Percentiles rank a stretch among this genome's conserved stretches.
Conservation (phyloP, 176 grass and related monocot genomes). For the Oryza glaberrima region DNA sequence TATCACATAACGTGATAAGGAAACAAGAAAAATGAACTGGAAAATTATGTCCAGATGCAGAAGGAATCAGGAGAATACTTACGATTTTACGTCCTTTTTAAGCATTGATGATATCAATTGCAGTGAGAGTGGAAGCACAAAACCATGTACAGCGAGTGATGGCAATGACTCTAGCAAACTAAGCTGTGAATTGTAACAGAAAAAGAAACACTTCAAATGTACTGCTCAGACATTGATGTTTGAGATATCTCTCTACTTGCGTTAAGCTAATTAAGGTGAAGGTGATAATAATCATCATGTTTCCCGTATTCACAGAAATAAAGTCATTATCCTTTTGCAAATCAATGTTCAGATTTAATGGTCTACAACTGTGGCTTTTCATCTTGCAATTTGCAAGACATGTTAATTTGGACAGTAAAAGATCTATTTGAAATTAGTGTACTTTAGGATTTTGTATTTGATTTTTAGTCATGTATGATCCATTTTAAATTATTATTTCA, state of each 20-base stretch:
- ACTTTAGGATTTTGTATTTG: slow-evolving; percentile 21
- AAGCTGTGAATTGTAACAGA: slow-evolving; percentile 57
- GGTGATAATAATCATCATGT: background rate
- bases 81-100: slow-evolving; percentile 66
- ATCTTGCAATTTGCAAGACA: slow-evolving; percentile 33
- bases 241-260: slow-evolving; percentile 7
- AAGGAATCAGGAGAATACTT: slow-evolving; percentile 42
- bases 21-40: slow-evolving; percentile 37
- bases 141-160: slow-evolving; percentile 69
- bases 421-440: slow-evolving; percentile 16
- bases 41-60: background rate
- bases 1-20: background rate
- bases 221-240: slow-evolving; percentile 20
- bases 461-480: slow-evolving; percentile 2
- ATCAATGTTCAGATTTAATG: background rate
- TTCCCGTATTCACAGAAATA: slow-evolving; percentile 28
- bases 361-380: background rate
- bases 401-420: slow-evolving; percentile 31
- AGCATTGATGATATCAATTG: slow-evolving; percentile 87
- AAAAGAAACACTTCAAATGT: slow-evolving; percentile 46
- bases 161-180: slow-evolving; percentile 83
- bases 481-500: slow-evolving; percentile 24
- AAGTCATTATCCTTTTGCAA: background rate
- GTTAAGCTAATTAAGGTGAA: background rate
- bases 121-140: slow-evolving; percentile 77